Percentiles rank a stretch among this genome's conserved stretches.
Conservation (phyloP, 2,329 filamentous ascomycete species). For the Fusarium anthophilum region DNA sequence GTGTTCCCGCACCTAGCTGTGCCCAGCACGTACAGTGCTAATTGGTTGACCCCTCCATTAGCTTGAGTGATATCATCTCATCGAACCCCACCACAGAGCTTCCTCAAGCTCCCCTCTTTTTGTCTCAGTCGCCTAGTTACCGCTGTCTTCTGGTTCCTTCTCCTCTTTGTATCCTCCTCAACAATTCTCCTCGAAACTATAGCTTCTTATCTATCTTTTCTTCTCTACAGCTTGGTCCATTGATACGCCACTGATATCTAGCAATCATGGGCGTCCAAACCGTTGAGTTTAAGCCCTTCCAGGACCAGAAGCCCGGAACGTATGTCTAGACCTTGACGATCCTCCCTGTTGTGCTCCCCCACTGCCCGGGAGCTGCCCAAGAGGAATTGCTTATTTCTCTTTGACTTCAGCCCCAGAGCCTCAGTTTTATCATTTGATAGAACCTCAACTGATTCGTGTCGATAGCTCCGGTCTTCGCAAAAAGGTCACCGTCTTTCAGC, state of each 20-base stretch:
- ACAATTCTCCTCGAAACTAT: slow-evolving; percentile 12
- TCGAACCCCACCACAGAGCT: slow-evolving; percentile 41
- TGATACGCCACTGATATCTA: slow-evolving; percentile 1
- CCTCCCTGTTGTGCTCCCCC: slow-evolving; percentile 16
- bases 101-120: slow-evolving; percentile 43
- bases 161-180: slow-evolving; percentile 29
- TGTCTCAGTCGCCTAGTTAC: slow-evolving; percentile 22
- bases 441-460: slow-evolving; percentile 16
- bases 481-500: slow-evolving; percentile 97
- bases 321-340: slow-evolving; percentile 63
- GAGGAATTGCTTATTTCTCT: background rate
- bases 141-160: slow-evolving; percentile 11
- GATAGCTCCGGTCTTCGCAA: slow-evolving; percentile 94
- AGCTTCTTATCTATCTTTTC: background rate
- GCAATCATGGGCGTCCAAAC: slow-evolving; percentile 75
- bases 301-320: slow-evolving; percentile 99
- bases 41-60: slow-evolving; percentile 40
- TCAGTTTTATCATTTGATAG: background rate
- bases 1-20: background rate
- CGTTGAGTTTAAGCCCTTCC: slow-evolving; percentile 84
- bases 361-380: slow-evolving; percentile 6
- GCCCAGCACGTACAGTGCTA: slow-evolving; percentile 29
- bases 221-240: slow-evolving; percentile 1
- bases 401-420: background rate
- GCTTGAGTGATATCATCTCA: slow-evolving; percentile 43